Percentiles rank a stretch among this genome's conserved stretches.
Conservation (phyloP, 1,284 basidiomycete genomes). For the Melampsora medusae region DNA sequence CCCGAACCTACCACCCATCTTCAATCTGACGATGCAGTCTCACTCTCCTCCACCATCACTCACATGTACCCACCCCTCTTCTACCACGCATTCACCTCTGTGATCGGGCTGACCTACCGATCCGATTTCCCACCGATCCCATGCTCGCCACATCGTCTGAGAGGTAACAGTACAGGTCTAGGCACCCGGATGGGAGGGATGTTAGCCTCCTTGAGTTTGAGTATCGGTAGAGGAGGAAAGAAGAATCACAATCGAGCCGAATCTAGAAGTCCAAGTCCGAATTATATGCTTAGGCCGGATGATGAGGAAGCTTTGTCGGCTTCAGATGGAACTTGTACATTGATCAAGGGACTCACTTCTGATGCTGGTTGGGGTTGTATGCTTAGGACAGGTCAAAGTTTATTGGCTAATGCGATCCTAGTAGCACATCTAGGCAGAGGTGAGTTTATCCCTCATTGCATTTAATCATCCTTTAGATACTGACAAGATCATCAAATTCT, state of each 20-base stretch:
- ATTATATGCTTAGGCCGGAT: not conserved
- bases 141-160: slow-evolving; percentile 62
- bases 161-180: slow-evolving; percentile 58
- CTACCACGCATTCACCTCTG: slow-evolving; percentile 82
- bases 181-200: slow-evolving; percentile 49
- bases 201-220: slow-evolving; percentile 53
- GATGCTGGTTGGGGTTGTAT: slow-evolving; percentile 99
- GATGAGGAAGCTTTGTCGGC: slow-evolving; percentile 17
- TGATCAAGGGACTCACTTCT: slow-evolving; percentile 74
- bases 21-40: slow-evolving; percentile 4
- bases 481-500: not conserved
- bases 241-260: slow-evolving; percentile 58
- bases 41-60: slow-evolving; percentile 51
- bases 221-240: slow-evolving; percentile 58
- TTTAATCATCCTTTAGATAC: not conserved
- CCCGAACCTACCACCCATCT: slow-evolving; percentile 8
- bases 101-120: slow-evolving; percentile 90
- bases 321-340: not conserved
- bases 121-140: slow-evolving; percentile 79
- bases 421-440: slow-evolving; percentile 81
- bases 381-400: slow-evolving; percentile 87
- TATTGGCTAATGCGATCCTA: slow-evolving; percentile 83
- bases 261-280: slow-evolving; percentile 35
- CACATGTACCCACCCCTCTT: slow-evolving; percentile 74
- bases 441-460: slow-evolving; percentile 57